Evolutionary conservation across 352 stramenopile species (phyloP), one percentile per base, ranked within the genome.

Genomic region (Phytophthora litchii): DNA sequence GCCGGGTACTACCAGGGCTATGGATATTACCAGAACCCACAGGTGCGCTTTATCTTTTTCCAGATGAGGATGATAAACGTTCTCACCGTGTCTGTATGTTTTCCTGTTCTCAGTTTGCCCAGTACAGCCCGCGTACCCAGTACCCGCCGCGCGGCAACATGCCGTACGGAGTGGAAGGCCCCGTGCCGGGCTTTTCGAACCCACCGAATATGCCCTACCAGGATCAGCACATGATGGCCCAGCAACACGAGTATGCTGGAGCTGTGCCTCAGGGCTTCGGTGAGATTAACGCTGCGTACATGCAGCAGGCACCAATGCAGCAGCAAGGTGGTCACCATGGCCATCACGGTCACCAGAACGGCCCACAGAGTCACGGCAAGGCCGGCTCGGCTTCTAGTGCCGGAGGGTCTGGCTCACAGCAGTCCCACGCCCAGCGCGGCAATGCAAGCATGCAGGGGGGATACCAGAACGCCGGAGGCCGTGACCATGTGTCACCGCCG

Each of bases 11-110:
- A 93, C 69, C 86, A 93, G 60, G 80, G 82, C 55, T 95, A 94
- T 60, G 80, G 82, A 27, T 95, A 95, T 68, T 95, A 94, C 68
- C 84, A 93, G 61, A 95, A 92, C 69, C 86, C 83, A 8, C 86
- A 92, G 76, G 80, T 90, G 47, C 36, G 65, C 48, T 45, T 27
- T 47, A 7, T 40, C 14, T 3, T 21, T 38, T 34, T 35, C n/a
- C 20, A 14, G 4, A 12, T 54, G 11, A 43, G 17, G 9, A 32
- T 46, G 19, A 35, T 38, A 23, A 13, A 44, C 38, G 13, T 55
- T 41, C 53, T 60, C 29, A 53, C 29, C 9, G 36, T 35, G 14
- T 38, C 52, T 32, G 1, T 44, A 60, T 43, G 47, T 57, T 23
- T 58, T 52, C 38, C n/a, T 29, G 16, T 56, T 48, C 5, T 14